Percentiles rank a stretch among this genome's conserved stretches.
phyloP scores from a whole-genome alignment of 768 basidiomycete genomes.

The Dictyophora rubrovolvata region DNA sequence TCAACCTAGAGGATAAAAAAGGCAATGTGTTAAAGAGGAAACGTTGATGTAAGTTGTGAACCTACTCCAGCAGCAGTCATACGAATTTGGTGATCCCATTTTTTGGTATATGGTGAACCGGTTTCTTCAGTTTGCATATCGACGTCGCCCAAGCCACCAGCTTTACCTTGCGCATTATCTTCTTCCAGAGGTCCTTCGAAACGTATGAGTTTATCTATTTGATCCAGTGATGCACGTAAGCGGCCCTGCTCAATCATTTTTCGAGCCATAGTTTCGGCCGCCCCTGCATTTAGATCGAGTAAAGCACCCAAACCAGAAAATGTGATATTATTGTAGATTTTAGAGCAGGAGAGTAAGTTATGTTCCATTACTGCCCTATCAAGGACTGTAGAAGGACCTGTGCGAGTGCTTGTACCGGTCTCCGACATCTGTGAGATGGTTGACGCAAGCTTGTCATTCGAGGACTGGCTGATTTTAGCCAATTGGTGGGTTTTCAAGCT shows the following conservation, averaged over 20 bases:
- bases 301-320: conserved; percentile 88
- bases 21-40: not conserved
- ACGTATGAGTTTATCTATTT: conserved; percentile 89
- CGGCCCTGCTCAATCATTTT: conserved; percentile 99
- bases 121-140: conserved; percentile 83
- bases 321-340: conserved; percentile 96
- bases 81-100: conserved; percentile 93
- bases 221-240: conserved; percentile 87
- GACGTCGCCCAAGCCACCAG: conserved; percentile 82
- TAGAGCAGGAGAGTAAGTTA: conserved; percentile 91
- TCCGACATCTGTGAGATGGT: conserved; percentile 34
- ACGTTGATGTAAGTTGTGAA: conserved; percentile 1
- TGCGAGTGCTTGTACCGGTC: conserved; percentile 59
- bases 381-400: conserved; percentile 89
- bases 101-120: conserved; percentile 81
- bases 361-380: conserved; percentile 99
- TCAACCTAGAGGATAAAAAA: conserved; percentile 47
- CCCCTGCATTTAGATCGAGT: conserved; percentile 80
- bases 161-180: conserved; percentile 88
- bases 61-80: conserved; percentile 78
- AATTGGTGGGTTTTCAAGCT: conserved; percentile 88
- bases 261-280: conserved; percentile 94
- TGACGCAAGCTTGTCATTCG: conserved; percentile 71
- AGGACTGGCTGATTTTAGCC: conserved; percentile 79
- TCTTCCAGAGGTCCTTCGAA: conserved; percentile 84